Base-by-base conservation (phyloP, 257 asterid species). In the Solanum microdontum region DNA sequence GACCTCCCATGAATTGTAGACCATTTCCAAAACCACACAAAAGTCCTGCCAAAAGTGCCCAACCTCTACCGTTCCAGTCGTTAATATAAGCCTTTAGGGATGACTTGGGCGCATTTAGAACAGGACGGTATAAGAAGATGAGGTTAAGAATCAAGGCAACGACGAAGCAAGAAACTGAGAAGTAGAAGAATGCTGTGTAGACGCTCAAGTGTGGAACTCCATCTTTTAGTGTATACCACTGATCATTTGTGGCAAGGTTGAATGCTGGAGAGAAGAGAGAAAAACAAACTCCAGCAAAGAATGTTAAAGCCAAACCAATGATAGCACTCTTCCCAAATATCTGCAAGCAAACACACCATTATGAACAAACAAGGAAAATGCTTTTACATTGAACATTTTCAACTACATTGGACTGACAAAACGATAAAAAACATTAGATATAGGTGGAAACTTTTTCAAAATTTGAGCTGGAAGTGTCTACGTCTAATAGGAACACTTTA, bases 1-100 rank as follows among this genome's bases (percentile, higher is more conserved):
- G 98, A 68, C 99, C 99, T 84, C 99, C 99, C 98, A 97, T 97
- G 86, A 97, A 97, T 93, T 97, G 99, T 62, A 97, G 98, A 21
- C 99, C 99, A 17, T 95, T 95, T 28, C 99, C 99, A 79, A 97
- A 94, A 51, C 99, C 99, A 33, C 98, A 94, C 40, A 97, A 83
- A 34, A 97, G 90, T 28, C 99, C 99, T 1, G 99, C 98, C 91
- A 94, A 86, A 82, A 95, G 88, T 79, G 98, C 98, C 98, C 98
- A 94, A 10, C 98, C 94, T 87, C 99, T 88, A 9, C 99, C 99
- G 21, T 97, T 85, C 96, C 97, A 93, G 85, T 97, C 98, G 0
- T 92, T 89, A 19, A 97, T 69, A 82, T 97, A 97, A 26, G 95
- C 95, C 87, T 84, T 94, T 8, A 97, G 14, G 21, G 98, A 93